Percentiles rank a stretch among this genome's conserved stretches.
Conservation (phyloP, 257 asterid genomes). For the Leonotis leonurus region DNA sequence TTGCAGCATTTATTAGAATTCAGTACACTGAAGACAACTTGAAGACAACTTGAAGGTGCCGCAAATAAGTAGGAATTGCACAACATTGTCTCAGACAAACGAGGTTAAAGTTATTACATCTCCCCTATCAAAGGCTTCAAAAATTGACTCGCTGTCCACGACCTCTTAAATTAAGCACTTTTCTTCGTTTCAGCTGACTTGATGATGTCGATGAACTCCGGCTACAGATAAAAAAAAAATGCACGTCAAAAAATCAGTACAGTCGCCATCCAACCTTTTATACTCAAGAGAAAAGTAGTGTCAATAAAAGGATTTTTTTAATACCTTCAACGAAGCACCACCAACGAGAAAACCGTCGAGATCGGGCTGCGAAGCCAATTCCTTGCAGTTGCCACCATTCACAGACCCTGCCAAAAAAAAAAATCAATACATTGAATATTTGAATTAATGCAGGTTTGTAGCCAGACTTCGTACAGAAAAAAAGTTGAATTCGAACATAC, state of each 20-base stretch:
- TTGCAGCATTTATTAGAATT: constrained; percentile 24
- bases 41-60: constrained; percentile 21
- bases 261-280: neutral
- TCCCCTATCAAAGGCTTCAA: constrained; percentile 32
- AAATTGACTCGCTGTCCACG: constrained; percentile 17
- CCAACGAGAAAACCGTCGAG: constrained; percentile 85
- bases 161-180: constrained; percentile 36
- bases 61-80: constrained; percentile 18
- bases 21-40: constrained; percentile 18
- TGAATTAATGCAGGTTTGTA: neutral
- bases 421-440: neutral
- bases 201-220: constrained; percentile 86
- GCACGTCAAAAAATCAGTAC: neutral
- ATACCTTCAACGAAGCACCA: constrained; percentile 88
- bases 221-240: constrained; percentile 28
- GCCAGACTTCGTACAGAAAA: neutral
- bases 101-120: constrained; percentile 15
- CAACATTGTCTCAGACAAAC: constrained; percentile 11
- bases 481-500: neutral
- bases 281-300: neutral
- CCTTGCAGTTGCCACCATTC: constrained; percentile 79
- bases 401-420: constrained; percentile 54
- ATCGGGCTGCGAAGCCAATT: constrained; percentile 62
- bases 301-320: neutral
- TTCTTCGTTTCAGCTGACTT: constrained; percentile 79